A percentile compares a stretch with the other conserved stretches of the same genome.
Evolutionary conservation across 2,329 filamentous ascomycete species (phyloP).

Genomic region (Claviceps citrina): DNA sequence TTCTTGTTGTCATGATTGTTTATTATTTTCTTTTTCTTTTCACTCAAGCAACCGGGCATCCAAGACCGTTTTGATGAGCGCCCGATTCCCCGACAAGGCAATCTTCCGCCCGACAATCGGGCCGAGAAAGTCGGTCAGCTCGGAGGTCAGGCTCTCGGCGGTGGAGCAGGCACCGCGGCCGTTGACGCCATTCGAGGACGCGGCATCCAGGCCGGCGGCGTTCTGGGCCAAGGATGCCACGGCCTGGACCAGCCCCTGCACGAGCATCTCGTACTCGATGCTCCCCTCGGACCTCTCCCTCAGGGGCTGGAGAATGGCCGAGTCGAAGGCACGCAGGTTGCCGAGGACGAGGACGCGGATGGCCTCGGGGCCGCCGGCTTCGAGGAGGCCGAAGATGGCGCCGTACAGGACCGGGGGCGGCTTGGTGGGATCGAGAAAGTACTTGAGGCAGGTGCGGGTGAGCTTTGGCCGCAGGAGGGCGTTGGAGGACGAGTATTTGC

Average conservation of each 20-base stretch:
- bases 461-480: conserved; percentile 75
- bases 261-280: conserved; percentile 39
- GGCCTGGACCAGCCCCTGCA: conserved; percentile 40
- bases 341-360: conserved; percentile 41
- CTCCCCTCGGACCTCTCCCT: conserved; percentile 33
- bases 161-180: conserved; percentile 16
- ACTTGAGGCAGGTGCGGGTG: conserved; percentile 82
- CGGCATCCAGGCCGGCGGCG: conserved; percentile 14
- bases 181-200: conserved; percentile 26
- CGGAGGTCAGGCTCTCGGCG: conserved; percentile 23
- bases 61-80: conserved; percentile 34
- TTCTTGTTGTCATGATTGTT: too few relatives aligned
- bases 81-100: conserved; percentile 28
- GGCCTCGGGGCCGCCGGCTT: conserved; percentile 53
- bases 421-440: conserved; percentile 75
- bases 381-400: conserved; percentile 63
- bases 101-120: conserved; percentile 37
- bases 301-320: conserved; percentile 36
- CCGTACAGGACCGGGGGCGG: conserved; percentile 78
- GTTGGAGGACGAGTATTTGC: conserved; percentile 67
- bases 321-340: conserved; percentile 39
- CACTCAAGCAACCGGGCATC: conserved; percentile 38
- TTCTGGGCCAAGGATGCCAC: conserved; percentile 28
- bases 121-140: conserved; percentile 40
- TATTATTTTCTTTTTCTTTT: too few relatives aligned